A percentile compares a stretch with the other conserved stretches of the same genome.
Evolutionary conservation across 2,329 filamentous ascomycete genomes (phyloP).

Genomic region (Penicillium palitans): DNA sequence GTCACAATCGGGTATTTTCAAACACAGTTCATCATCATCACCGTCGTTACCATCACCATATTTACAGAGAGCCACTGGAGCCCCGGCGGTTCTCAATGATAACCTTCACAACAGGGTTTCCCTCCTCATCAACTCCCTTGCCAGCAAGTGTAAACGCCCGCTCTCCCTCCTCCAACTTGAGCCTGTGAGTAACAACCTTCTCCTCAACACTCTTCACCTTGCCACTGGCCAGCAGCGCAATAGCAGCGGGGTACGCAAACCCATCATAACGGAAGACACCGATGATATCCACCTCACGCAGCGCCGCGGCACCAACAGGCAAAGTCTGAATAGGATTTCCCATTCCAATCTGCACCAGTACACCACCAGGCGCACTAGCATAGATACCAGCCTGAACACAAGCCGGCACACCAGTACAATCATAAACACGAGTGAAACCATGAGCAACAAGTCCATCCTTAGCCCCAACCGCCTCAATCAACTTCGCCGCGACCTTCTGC

Average conservation of each 20-base stretch:
- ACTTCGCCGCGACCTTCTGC: conserved; percentile 34
- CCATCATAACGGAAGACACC: conserved; percentile 59
- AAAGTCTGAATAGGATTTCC: conserved; percentile 56
- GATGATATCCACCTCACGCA: conserved; percentile 58
- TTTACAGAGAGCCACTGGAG: conserved; percentile 13
- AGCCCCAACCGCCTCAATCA: conserved; percentile 27
- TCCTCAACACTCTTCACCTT: conserved; percentile 51
- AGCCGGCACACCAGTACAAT: conserved; percentile 48
- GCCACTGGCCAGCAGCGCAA: conserved; percentile 54
- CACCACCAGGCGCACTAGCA: conserved; percentile 50
- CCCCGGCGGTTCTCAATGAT: conserved; percentile 40
- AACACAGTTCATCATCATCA: conserved; percentile 14
- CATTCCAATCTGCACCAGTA: conserved; percentile 59
- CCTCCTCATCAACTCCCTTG: conserved; percentile 53
- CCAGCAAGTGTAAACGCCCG: conserved; percentile 55
- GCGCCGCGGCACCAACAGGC: conserved; percentile 55
- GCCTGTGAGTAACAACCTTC: conserved; percentile 55
- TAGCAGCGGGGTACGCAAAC: conserved; percentile 56
- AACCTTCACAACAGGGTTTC: conserved; percentile 56
- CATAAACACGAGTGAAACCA: conserved; percentile 48
- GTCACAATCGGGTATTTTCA: conserved; percentile 25
- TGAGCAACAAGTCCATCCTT: conserved; percentile 23
- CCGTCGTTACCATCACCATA: conserved; percentile 3
- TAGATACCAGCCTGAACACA: conserved; percentile 50
- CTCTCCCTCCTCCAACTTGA: conserved; percentile 50